Conservation (phyloP, 164 flowering plant species). For the Vitis cinerea region DNA sequence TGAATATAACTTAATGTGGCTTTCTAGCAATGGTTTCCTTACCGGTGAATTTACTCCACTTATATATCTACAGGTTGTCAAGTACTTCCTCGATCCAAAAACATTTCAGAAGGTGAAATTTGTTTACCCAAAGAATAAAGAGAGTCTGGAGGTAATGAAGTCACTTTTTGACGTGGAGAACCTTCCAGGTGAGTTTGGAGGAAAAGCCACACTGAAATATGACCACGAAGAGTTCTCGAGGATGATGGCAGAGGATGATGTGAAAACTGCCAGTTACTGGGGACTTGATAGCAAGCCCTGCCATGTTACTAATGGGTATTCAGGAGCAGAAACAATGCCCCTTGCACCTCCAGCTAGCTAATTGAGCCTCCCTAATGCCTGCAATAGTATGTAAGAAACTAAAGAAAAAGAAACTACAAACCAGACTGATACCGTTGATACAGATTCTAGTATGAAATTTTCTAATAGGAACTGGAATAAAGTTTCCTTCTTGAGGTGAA, state of each 20-base stretch:
- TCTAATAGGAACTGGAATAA: too few species aligned
- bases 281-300: conserved; percentile 31
- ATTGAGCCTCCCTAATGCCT: not conserved
- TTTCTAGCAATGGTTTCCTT: not conserved
- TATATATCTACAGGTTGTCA: conserved; percentile 49
- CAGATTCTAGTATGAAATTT: not conserved
- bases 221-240: conserved; percentile 70
- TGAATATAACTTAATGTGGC: too few species aligned
- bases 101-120: conserved; percentile 75
- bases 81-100: conserved; percentile 66
- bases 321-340: conserved; percentile 14
- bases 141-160: conserved; percentile 69
- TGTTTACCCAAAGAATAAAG: conserved; percentile 62
- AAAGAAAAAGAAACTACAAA: too few species aligned
- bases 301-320: conserved; percentile 13
- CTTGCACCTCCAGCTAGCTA: conserved; percentile 19
- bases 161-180: conserved; percentile 67
- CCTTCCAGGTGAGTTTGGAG: conserved; percentile 81
- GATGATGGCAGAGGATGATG: conserved; percentile 54
- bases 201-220: conserved; percentile 52
- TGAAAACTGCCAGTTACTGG: conserved; percentile 59
- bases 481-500: not conserved
- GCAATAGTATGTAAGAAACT: too few species aligned
- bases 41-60: not conserved
- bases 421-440: not conserved